Percentiles rank a stretch among this genome's conserved stretches.
Evolutionary conservation across 371 early-diverging fungal species (phyloP).

Genomic region (Rhizopus sp.): DNA sequence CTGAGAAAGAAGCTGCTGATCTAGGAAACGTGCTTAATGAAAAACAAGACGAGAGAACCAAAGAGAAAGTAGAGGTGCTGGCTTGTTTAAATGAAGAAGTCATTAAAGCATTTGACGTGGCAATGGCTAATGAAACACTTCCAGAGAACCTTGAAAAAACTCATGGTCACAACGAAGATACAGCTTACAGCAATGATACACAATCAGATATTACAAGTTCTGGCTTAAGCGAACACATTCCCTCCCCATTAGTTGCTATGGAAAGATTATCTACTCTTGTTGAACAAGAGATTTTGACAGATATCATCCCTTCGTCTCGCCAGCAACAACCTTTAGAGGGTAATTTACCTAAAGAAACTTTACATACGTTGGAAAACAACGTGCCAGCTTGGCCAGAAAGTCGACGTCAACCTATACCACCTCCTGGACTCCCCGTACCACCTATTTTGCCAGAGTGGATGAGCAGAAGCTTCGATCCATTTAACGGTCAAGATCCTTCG

Average conservation of each 20-base stretch:
- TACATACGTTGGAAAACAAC: slow-evolving; percentile 1
- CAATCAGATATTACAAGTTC: background rate
- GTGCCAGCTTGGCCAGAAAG: slow-evolving; percentile 10
- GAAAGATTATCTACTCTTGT: slow-evolving; percentile 32
- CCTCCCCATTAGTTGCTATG: slow-evolving; percentile 35
- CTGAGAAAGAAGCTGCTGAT: background rate
- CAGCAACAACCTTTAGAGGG: background rate
- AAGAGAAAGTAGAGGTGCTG: slow-evolving; percentile 13
- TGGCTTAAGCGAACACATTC: slow-evolving; percentile 4
- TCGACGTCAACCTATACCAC: slow-evolving; percentile 24
- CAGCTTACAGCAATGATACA: background rate
- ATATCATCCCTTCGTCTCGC: slow-evolving; percentile 14
- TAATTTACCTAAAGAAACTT: too few relatives aligned
- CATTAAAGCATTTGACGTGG: slow-evolving; percentile 32
- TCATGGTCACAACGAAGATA: background rate
- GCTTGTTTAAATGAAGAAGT: slow-evolving; percentile 29
- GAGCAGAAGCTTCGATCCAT: slow-evolving; percentile 41
- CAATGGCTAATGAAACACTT: slow-evolving; percentile 3
- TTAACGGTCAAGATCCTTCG: slow-evolving; percentile 46
- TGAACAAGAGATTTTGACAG: slow-evolving; percentile 27
- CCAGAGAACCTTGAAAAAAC: background rate
- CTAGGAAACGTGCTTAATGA: background rate
- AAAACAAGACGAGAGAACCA: background rate
- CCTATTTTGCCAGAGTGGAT: slow-evolving; percentile 33
- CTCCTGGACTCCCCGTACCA: slow-evolving; percentile 21